Percentiles rank a stretch among this genome's conserved stretches.
Evolutionary conservation across 139 green algal species (phyloP).

Genomic region (Tetradesmus obliquus): DNA sequence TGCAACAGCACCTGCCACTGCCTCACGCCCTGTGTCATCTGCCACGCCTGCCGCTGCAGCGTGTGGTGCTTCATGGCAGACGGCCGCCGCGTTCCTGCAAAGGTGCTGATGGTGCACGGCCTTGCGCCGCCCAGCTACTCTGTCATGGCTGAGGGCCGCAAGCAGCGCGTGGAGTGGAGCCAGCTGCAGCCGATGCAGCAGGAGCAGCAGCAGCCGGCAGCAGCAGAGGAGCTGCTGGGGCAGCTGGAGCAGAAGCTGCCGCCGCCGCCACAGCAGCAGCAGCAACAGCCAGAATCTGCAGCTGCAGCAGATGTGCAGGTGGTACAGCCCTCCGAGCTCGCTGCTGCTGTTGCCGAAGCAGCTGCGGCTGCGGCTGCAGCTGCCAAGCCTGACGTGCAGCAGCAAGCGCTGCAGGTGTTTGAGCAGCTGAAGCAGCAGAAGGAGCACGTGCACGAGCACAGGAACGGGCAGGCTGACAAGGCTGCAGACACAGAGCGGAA

Average conservation of each 20-base stretch:
- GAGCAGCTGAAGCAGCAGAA: slow-evolving; percentile 27
- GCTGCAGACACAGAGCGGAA: neutral
- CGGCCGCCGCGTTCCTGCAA: slow-evolving; percentile 43
- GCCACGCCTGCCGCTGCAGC: slow-evolving; percentile 27
- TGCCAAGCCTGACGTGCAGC: slow-evolving; percentile 20
- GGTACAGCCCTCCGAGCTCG: neutral
- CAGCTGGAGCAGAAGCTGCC: slow-evolving; percentile 20
- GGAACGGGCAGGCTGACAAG: neutral
- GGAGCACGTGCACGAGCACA: neutral
- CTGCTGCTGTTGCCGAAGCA: neutral
- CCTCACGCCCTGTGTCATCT: no score
- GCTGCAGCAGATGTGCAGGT: neutral
- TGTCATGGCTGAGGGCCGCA: slow-evolving; percentile 43
- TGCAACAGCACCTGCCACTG: no score
- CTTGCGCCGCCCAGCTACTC: slow-evolving; percentile 26
- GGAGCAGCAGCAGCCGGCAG: slow-evolving; percentile 14
- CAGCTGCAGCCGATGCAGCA: slow-evolving; percentile 27
- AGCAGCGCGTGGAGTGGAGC: slow-evolving; percentile 42
- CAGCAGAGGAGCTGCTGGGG: neutral
- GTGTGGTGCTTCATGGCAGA: slow-evolving; percentile 52
- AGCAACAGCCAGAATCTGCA: neutral
- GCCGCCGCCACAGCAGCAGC: neutral
- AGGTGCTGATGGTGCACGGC: slow-evolving; percentile 42
- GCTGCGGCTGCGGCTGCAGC: neutral
- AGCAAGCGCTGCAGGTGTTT: slow-evolving; percentile 1